Percentiles rank a stretch among this genome's conserved stretches.
Conservation (phyloP, 495 filamentous ascomycete species). For the Penicillium turbatum region DNA sequence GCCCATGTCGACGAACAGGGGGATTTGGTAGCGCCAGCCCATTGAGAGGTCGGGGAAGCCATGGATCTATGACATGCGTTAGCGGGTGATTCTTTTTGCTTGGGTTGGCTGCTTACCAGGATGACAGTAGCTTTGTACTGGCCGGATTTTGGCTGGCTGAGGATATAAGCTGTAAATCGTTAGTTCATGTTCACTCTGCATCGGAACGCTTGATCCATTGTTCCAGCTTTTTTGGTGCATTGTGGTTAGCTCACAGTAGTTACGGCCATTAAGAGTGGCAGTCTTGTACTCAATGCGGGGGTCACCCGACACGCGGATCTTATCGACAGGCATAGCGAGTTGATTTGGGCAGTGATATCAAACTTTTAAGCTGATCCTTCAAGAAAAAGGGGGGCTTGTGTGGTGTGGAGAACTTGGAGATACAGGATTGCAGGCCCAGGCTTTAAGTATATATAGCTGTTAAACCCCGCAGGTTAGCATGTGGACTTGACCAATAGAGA, state of each 20-base stretch:
- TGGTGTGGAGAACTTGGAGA: not conserved
- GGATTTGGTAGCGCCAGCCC: constrained; percentile 82
- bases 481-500: not conserved
- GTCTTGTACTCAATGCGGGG: constrained; percentile 58
- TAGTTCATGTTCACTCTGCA: not conserved
- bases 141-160: constrained; percentile 53
- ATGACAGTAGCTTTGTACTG: constrained; percentile 59
- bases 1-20: constrained; percentile 61
- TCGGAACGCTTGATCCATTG: not conserved
- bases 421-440: not conserved
- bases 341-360: not conserved
- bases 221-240: not conserved
- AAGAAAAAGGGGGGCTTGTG: not conserved
- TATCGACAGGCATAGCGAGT: constrained; percentile 48
- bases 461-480: not conserved
- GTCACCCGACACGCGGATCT: constrained; percentile 58
- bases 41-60: constrained; percentile 66
- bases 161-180: constrained; percentile 47
- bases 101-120: constrained; percentile 42
- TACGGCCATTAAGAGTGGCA: constrained; percentile 56
- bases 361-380: not conserved
- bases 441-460: not conserved
- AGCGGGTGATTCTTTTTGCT: constrained; percentile 1
- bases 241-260: constrained; percentile 47
- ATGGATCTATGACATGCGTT: constrained; percentile 45